Evolutionary conservation across 169 alveolate genomes (phyloP), one percentile per base, ranked within the genome.

Genomic region (Plasmodium vivax): DNA sequence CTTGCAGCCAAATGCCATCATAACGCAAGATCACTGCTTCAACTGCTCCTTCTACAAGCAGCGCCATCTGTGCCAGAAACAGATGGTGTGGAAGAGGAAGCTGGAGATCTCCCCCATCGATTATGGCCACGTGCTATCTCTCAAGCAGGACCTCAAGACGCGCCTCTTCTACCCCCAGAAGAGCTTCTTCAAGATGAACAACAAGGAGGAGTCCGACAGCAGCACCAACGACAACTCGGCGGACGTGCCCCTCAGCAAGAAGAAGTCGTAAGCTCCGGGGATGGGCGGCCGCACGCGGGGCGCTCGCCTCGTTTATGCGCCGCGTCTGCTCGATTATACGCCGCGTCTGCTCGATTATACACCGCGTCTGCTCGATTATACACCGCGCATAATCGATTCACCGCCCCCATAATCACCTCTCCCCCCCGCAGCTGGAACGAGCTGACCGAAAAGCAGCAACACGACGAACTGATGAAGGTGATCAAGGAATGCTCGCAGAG

Each of bases 1-100:
- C 73, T 97, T 99, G 71, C 99, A 99, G 82, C 99, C 99, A 9
- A 99, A 99, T 47, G 99, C 99, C 7, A 98, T 99, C 30, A 99
- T 99, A 27, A 96, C 97, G 51, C 99, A 98, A 43, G 98, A 98
- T 68, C 97, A 95, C 27, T 99, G 99, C 96, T 97, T 98, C 72
- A 96, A 98, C 41, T 99, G 99, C 85, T 95, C 98, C 47, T 99
- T 97, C 97, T 98, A 98, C 94, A 96, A 97, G 68, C 99, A 98
- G 80, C 96, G 98, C 41, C 81, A 84, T 12, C 82, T 92, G 34
- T 98, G 99, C 90, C 98, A 98, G 95, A 97, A 98, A 90, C 92
- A 91, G 47, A 97, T 98, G 98, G 95, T 96, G 41, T 98, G 99
- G 99, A 97, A 98, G 96, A 98, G 99, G 99, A 98, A 98, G 93